Evolutionary conservation across 768 basidiomycete genomes (phyloP).

Genomic region (Vishniacozyma victoriae): DNA sequence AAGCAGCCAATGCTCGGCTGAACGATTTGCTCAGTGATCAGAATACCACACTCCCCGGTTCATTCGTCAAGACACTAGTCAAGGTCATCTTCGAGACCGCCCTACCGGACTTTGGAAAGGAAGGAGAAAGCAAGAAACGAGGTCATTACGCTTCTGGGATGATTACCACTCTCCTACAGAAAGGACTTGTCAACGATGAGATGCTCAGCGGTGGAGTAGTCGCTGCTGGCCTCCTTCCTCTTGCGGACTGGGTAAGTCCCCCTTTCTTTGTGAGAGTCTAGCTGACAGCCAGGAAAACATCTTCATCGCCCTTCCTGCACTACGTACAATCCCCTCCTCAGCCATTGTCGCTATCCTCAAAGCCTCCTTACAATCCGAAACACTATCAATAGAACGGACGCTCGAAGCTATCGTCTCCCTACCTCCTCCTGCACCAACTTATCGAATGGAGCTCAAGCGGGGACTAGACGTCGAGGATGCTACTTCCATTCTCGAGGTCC

Average conservation of each 20-base stretch:
- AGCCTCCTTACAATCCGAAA: constrained; percentile 2
- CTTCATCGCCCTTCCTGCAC: constrained; percentile 6
- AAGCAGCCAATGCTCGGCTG: not conserved
- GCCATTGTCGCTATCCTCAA: constrained; percentile 20
- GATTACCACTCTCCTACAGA: constrained; percentile 18
- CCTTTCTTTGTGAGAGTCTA: not conserved
- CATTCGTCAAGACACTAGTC: constrained; percentile 13
- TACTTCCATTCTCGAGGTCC: constrained; percentile 18
- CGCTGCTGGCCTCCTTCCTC: constrained; percentile 20
- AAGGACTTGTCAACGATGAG: constrained; percentile 22
- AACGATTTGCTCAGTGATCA: not conserved
- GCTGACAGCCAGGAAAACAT: constrained; percentile 26
- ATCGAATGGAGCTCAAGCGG: constrained; percentile 30
- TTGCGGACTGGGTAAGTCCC: constrained; percentile 40
- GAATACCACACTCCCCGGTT: constrained; percentile 1
- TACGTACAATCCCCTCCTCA: constrained; percentile 20
- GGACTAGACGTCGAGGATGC: constrained; percentile 30
- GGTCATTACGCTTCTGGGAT: constrained; percentile 24
- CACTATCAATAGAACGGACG: constrained; percentile 2
- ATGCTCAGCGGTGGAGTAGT: constrained; percentile 33
- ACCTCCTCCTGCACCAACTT: constrained; percentile 28
- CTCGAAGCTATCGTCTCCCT: constrained; percentile 11
- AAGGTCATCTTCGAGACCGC: constrained; percentile 12
- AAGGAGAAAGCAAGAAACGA: constrained; percentile 5
- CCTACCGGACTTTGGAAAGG: not conserved